Conservation (phyloP, 192 early-diverging fungal species). For the Neocallimastix lanati region DNA sequence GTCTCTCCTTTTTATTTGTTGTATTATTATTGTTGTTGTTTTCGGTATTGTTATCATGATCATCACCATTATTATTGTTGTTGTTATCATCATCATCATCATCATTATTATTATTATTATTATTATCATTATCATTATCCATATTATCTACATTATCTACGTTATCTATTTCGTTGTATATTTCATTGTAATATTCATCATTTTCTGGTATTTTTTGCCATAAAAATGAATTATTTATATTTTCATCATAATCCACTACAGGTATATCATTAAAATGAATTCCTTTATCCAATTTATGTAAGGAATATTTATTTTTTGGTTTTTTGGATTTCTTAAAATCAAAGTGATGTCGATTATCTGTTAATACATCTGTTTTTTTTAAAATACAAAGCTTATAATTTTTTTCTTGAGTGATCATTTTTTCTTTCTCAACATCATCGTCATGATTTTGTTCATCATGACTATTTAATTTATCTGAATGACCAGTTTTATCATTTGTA, state of each 20-base stretch:
- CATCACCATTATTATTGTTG: background rate
- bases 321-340: background rate
- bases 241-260: background rate
- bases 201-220: background rate
- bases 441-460: no score
- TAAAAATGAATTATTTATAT: background rate
- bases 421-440: no score
- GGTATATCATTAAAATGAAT: background rate
- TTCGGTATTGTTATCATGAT: no score
- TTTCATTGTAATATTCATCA: background rate
- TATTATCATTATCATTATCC: no score
- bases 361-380: no score
- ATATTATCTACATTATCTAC: background rate
- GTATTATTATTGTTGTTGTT: background rate
- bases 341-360: no score
- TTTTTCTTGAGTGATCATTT: no score
- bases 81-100: background rate
- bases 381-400: no score
- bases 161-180: background rate
- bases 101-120: background rate
- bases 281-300: background rate
- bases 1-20: no score
- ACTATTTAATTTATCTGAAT: no score
- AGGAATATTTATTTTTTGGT: background rate
- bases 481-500: no score